Evolutionary conservation across 257 asterid genomes (phyloP), one percentile per base, ranked within the genome.

Genomic region (Solanum paucissectum): DNA sequence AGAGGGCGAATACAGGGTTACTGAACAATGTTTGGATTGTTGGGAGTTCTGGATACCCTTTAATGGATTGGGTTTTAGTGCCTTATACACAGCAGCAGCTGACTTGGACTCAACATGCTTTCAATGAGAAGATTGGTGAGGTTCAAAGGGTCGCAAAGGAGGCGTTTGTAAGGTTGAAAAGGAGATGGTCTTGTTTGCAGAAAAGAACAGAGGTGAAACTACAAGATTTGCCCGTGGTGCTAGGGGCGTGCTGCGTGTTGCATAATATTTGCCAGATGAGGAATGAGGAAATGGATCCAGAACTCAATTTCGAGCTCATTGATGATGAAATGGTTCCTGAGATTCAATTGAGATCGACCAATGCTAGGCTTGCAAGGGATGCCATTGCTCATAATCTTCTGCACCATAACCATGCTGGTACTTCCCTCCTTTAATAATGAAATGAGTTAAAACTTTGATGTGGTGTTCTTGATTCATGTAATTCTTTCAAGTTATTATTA

Each of bases 21-120:
- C 89, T 94, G 83, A 90, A 94, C 25, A 95, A 95, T 6, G 93
- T 91, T 32, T 95, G 98, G 98, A 91, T 97, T 27, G 93, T 95
- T 21, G 99, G 98, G 1, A 94, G 96, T 4, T 84, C 94, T 5
- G 97, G 98, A 1, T 94, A 93, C 82, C 98, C 99, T 9, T 77
- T 97, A 18, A 93, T 88, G 96, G 99, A 97, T 85, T 95, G 99
- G 99, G 93, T 95, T 4, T 84, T 97, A n/a, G 99, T 95, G 29
- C 99, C 99, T 9, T 97, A 95, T 46, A 85, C 94, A 1, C 97
- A 97, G 85, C 98, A 91, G 87, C 92, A 95, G 27, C 66, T 94
- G 89, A 96, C 98, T 0, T 97, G 99, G 99, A 93, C 99, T 7
- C 98, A 94, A 21, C 98, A 95, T 37, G 99, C 98, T 5, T 95